Evolutionary conservation across 2,329 filamentous ascomycete species (phyloP).

Genomic region (Pleochaeta shiraiana): DNA sequence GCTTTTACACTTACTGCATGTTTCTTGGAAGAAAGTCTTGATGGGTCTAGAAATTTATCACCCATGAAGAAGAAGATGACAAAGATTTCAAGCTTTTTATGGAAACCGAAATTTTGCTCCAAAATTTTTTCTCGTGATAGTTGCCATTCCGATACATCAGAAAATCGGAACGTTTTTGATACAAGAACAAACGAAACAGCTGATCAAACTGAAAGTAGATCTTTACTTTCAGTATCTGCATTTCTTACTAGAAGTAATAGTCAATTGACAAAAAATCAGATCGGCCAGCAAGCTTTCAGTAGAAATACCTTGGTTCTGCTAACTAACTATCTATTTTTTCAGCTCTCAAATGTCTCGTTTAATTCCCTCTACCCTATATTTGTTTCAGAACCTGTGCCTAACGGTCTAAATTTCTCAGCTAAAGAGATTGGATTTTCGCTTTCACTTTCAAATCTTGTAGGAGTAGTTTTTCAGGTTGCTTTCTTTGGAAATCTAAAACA

Average conservation of each 20-base stretch:
- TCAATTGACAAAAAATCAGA: constrained; percentile 29
- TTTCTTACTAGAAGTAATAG: constrained; percentile 23
- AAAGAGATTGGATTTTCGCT: constrained; percentile 68
- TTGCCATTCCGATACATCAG: constrained; percentile 13
- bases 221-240: constrained; percentile 15
- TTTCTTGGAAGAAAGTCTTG: constrained; percentile 72
- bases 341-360: constrained; percentile 84
- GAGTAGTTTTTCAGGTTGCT: constrained; percentile 76
- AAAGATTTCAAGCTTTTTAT: constrained; percentile 42
- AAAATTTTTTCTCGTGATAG: constrained; percentile 11
- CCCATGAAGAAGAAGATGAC: constrained; percentile 33
- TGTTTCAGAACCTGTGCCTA: constrained; percentile 49
- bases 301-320: constrained; percentile 66
- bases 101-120: constrained; percentile 29
- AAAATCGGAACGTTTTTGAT: constrained; percentile 17
- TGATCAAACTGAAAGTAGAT: constrained; percentile 14
- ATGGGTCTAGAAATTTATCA: constrained; percentile 39
- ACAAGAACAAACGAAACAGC: constrained; percentile 21
- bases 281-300: constrained; percentile 32
- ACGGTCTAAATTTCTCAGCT: constrained; percentile 53
- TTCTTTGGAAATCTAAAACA: constrained; percentile 62
- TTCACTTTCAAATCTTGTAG: constrained; percentile 63
- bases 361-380: constrained; percentile 94
- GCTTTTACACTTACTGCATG: constrained; percentile 55
- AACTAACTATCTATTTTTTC: constrained; percentile 75